Evolutionary conservation across 2,329 filamentous ascomycete genomes (phyloP), one percentile per base, ranked within the genome.

Genomic region (Exophiala oligosperma): DNA sequence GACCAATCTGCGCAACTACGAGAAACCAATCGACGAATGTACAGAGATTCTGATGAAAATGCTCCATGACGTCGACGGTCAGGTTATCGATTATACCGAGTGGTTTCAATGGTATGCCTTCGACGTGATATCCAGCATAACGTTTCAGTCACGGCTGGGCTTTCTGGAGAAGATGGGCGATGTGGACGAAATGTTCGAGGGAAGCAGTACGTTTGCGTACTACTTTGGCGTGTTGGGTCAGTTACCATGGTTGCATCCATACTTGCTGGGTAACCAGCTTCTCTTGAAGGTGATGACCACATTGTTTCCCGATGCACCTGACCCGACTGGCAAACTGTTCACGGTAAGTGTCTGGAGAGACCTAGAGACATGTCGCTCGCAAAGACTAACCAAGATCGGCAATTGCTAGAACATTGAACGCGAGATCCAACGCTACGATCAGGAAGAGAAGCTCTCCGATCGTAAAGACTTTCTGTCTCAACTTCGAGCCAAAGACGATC

Each of bases 1-100:
- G 50, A 44, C 37, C n/a, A 53, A 53, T 44, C 3, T 53, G 8
- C 50, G 50, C 17, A 43, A 43, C 38, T 53, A 53, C 38, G 50
- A 53, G 17, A 35, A 53, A 23, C 50, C 37, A 12, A 29, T 53
- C n/a, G 38, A 53, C 50, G 50, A 53, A 17, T 53, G 50, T 23
- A 53, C 50, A 7, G 38, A 53, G 8, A 26, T 53, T n/a, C 40
- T 53, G 29, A 40, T 53, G 9, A 24, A 17, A 17, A 14, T 43
- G 14, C 50, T 53, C 23, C 28, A 44, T 17, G 37, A 53, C 2
- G 35, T 53, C n/a, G 37, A 53, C 4, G 50, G 50, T 37, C n/a
- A 53, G 7, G 37, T 12, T 11, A 9, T 28, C n/a, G 50, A 53
- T 24, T 53, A 43, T 23, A 53, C 50, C 23, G 12, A 53, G 9